A percentile compares a stretch with the other conserved stretches of the same genome.
These are phyloP conservation scores for Brassica juncea DNA, from an alignment of 345 rosid genomes.

Conservation along the genomic window DNA sequence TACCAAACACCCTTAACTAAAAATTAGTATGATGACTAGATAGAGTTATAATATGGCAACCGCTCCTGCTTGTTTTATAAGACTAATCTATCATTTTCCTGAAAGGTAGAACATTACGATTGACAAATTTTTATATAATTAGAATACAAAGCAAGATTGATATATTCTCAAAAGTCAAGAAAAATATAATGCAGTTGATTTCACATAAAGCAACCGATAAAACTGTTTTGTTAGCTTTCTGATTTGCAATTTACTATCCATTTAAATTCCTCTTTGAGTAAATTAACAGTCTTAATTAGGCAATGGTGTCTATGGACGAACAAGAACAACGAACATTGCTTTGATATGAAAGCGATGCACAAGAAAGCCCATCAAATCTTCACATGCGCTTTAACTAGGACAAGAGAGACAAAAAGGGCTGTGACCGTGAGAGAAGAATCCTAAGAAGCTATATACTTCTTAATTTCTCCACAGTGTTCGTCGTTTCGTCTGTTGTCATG, in stretches of 20 bases:
- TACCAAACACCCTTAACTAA: constrained; percentile 5
- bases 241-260: neutral
- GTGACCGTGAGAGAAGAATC: constrained; percentile 33
- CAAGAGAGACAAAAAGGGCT: constrained; percentile 5
- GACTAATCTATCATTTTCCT: neutral
- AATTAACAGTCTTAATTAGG: neutral
- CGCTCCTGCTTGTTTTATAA: neutral
- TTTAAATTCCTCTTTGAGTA: neutral
- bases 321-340: constrained; percentile 28
- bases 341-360: constrained; percentile 31
- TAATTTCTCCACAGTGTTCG: constrained; percentile 17
- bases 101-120: constrained; percentile 25
- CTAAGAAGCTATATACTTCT: constrained; percentile 27
- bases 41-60: constrained; percentile 33
- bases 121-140: neutral
- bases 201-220: constrained; percentile 10
- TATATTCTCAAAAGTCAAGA: constrained; percentile 1
- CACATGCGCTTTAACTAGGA: constrained; percentile 30
- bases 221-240: neutral
- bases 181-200: constrained; percentile 9
- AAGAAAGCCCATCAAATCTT: constrained; percentile 27
- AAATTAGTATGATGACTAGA: constrained; percentile 12
- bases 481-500: constrained; percentile 30
- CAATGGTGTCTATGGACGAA: constrained; percentile 28
- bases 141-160: neutral